Evolutionary conservation across 1,139 yeast genomes (phyloP).

Genomic region (Tardiomyces blankii): DNA sequence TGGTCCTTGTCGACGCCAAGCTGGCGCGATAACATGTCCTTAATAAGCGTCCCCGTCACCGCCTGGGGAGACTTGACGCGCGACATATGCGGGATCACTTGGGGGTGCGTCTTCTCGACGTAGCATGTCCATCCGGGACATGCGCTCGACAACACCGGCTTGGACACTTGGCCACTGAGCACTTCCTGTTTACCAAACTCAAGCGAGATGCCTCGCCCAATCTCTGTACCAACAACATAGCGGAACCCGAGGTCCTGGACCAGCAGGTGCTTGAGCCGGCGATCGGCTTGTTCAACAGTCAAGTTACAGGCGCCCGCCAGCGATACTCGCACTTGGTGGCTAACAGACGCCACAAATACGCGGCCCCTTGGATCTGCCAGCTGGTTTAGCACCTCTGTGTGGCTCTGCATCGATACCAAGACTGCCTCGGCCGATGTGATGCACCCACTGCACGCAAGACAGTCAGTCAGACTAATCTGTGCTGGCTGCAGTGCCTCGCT

Average conservation of each 20-base stretch:
- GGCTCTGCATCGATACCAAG: slow-evolving; percentile 81
- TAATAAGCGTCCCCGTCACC: slow-evolving; percentile 71
- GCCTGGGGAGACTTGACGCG: slow-evolving; percentile 83
- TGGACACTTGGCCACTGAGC: slow-evolving; percentile 17
- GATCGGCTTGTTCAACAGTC: slow-evolving; percentile 47
- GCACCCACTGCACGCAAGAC: slow-evolving; percentile 96
- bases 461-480: slow-evolving; percentile 80
- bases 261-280: slow-evolving; percentile 47
- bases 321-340: slow-evolving; percentile 82
- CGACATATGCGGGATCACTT: slow-evolving; percentile 47
- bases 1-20: slow-evolving; percentile 24
- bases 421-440: slow-evolving; percentile 95
- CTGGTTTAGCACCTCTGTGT: slow-evolving; percentile 59
- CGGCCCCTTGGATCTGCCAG: slow-evolving; percentile 27
- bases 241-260: slow-evolving; percentile 52
- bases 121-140: slow-evolving; percentile 98
- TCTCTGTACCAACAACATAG: slow-evolving; percentile 73
- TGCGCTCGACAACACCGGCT: slow-evolving; percentile 48
- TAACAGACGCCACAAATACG: slow-evolving; percentile 62
- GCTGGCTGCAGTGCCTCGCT: slow-evolving; percentile 57
- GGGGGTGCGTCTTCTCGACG: slow-evolving; percentile 92
- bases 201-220: slow-evolving; percentile 66
- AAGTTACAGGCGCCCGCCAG: slow-evolving; percentile 58
- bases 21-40: slow-evolving; percentile 38
- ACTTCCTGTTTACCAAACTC: slow-evolving; percentile 48